phyloP scores from a whole-genome alignment of 1,284 basidiomycete genomes.

The Cystobasidium sp. region DNA sequence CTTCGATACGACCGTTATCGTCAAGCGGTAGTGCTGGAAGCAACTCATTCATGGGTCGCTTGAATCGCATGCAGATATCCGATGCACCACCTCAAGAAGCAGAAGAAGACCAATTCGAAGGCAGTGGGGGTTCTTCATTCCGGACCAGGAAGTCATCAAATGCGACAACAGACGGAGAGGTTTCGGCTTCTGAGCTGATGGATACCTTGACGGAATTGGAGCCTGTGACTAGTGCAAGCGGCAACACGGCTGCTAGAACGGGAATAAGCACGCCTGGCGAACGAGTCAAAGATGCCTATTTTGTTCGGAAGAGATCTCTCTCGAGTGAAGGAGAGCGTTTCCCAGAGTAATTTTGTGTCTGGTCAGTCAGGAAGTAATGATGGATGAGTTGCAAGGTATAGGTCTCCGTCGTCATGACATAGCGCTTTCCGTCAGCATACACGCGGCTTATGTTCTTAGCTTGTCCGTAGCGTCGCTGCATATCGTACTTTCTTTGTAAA shows the following conservation, averaged over 20 bases:
- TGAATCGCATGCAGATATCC: background rate
- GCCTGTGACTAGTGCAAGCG: slow-evolving; percentile 15
- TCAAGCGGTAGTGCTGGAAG: slow-evolving; percentile 7
- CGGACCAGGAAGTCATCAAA: slow-evolving; percentile 5
- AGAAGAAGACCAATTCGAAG: no score
- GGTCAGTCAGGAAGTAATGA: background rate
- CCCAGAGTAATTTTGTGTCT: background rate
- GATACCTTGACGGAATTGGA: slow-evolving; percentile 31
- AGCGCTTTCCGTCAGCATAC: background rate
- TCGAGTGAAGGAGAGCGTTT: slow-evolving; percentile 33
- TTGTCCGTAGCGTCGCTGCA: no score
- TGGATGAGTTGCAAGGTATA: background rate
- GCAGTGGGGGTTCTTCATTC: background rate
- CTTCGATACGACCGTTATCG: background rate
- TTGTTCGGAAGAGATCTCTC: slow-evolving; percentile 31
- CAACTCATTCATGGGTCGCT: background rate
- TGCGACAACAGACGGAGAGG: slow-evolving; percentile 30
- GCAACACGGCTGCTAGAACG: slow-evolving; percentile 7
- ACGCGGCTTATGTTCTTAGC: no score
- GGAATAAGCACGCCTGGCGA: slow-evolving; percentile 11
- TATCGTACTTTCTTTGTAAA: no score
- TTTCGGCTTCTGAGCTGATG: slow-evolving; percentile 34
- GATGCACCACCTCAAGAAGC: background rate
- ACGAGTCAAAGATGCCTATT: slow-evolving; percentile 3
- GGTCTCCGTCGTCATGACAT: background rate